Evolutionary conservation across 2,329 filamentous ascomycete species (phyloP), one percentile per base, ranked within the genome.

Genomic region (Cladosporium sphaerospermum): DNA sequence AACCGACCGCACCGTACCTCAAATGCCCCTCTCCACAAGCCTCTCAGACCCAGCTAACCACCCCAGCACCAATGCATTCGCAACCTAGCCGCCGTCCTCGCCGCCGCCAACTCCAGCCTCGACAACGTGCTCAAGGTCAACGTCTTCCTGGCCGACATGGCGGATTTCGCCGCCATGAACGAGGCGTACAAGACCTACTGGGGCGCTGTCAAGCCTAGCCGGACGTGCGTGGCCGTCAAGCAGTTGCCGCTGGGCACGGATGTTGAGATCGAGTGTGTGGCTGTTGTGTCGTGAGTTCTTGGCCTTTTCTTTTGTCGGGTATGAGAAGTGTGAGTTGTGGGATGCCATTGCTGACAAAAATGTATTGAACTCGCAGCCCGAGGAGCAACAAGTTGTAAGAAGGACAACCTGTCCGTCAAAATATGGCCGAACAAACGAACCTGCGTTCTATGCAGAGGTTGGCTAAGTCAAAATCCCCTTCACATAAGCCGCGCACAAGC

Each of bases 51-150:
- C 18, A 11, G 16, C 28, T 34, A 9, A 34, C 28, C 28, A 19
- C 13, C 16, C 19, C 32, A 71, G 69, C 78, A 77, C 55, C 79
- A 79, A 74, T 74, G 75, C 43, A 75, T 86, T 55, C 73, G 74
- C 56, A 86, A 86, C 67, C 72, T 86, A 11, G 65, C 73, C 6
- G 74, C 75, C 2, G 74, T 86, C 5, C 79, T 87, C 16, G 73
- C 80, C 57, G 83, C 77, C 8, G 80, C 82, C 0, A 82, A 82
- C 1, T 80, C 77, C 48, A 74, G 72, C 54, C 70, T 86, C 36
- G 71, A 77, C 31, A 83, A 85, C 53, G 77, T 82, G 0, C 77
- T 87, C 65, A 86, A 87, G 68, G 78, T 84, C 56, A 86, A 85
- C 60, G 73, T 86, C 23, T 88, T 83, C 63, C 65, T 88, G 16